Evolutionary conservation across 129 eudicot species (phyloP), one percentile per base, ranked within the genome.

Genomic region (Rutidosis leptorrhynchoides): DNA sequence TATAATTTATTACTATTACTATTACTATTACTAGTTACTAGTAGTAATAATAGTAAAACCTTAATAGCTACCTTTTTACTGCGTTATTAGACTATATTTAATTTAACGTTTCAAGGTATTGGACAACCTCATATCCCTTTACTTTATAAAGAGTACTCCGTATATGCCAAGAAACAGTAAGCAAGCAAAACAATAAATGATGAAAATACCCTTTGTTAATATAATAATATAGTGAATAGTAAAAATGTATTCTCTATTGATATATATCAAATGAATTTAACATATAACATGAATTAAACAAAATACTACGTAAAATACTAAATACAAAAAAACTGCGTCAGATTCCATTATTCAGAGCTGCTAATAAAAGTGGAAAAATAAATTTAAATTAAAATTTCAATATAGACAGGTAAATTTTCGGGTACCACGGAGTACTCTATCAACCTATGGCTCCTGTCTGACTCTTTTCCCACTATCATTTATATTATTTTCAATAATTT

Each of bases 361-460:
- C 42, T 46, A 37, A 76, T 21, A 45, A 67, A 68, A 58, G 65
- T 48, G 68, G 62, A 75, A 67, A 67, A 58, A 35, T 6, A 64
- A 63, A 64, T 53, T 68, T 23, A 49, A 40, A 37, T 15, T 10
- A 10, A n/a, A n/a, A n/a, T n/a, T n/a, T 2, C 5, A 12, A 40
- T 49, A 60, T 58, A 25, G 68, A 59, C 69, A 75, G 51, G 32
- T 45, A 27, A 58, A 48, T 30, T 40, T 40, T n/a, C 65, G 63
- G 72, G 83, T 79, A 79, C 83, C 77, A 78, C 77, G 74, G 81
- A 75, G 55, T 71, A 60, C 67, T 8, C 42, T 53, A 74, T 19
- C 24, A 55, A 30, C 54, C 63, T 30, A 61, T 51, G n/a, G 48
- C 52, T 46, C n/a, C n/a, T 40, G 46, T 40, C 46, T 52, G 29